Conservation (phyloP, 768 basidiomycete genomes). For the Trametes punicea region DNA sequence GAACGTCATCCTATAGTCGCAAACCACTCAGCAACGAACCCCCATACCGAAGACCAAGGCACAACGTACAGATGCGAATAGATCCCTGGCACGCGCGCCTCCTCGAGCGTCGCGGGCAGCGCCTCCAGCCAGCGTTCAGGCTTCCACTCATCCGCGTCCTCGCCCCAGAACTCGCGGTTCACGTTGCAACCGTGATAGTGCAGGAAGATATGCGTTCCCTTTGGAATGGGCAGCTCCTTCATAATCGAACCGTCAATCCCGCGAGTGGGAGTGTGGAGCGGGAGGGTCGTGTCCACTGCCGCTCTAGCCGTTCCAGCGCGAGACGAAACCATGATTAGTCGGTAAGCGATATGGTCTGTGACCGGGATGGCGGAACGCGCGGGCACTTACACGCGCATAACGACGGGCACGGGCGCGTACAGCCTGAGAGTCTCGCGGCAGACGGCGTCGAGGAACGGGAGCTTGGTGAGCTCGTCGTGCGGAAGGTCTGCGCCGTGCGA, state of each 20-base stretch:
- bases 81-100: conserved; percentile 15
- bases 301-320: too few relatives aligned
- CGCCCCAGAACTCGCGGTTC: conserved; percentile 35
- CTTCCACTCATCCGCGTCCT: conserved; percentile 32
- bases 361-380: conserved; percentile 21
- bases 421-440: conserved; percentile 56
- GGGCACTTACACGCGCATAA: conserved; percentile 2
- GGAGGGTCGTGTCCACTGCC: conserved; percentile 36
- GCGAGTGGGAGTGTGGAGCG: conserved; percentile 37
- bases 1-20: conserved; percentile 12
- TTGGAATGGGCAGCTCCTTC: conserved; percentile 37
- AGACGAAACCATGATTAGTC: background rate
- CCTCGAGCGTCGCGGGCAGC: conserved; percentile 8
- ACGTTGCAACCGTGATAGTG: conserved; percentile 6
- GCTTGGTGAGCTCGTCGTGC: conserved; percentile 12
- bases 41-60: background rate
- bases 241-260: conserved; percentile 37
- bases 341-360: background rate
- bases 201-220: conserved; percentile 17
- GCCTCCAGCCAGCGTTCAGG: conserved; percentile 18
- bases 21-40: too few relatives aligned
- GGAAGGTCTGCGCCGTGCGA: conserved; percentile 30
- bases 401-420: conserved; percentile 24
- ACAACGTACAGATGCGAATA: conserved; percentile 19
- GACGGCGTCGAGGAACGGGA: conserved; percentile 65